A percentile compares a stretch with the other conserved stretches of the same genome.
Evolutionary conservation across 1,284 basidiomycete genomes (phyloP).

Genomic region (Gomphus sp.): DNA sequence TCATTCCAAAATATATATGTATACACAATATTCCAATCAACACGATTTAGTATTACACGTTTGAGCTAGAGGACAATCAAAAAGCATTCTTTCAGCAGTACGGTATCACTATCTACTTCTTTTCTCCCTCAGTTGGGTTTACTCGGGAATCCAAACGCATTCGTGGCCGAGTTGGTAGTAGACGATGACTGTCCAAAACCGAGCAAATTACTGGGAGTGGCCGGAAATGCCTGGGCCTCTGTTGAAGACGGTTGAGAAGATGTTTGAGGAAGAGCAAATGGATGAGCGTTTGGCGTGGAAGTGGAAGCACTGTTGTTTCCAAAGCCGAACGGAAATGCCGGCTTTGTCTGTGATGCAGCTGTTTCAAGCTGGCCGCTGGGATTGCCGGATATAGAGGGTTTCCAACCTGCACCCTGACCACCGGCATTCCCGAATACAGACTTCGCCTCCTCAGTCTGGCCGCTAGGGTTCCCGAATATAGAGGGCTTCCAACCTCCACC

Average conservation of each 20-base stretch:
- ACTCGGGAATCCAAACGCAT: neutral
- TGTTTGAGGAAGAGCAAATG: neutral
- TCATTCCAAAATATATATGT: neutral
- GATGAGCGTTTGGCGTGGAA: neutral
- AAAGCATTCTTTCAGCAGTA: too few species aligned
- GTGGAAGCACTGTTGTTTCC: conserved; percentile 1
- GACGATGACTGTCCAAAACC: neutral
- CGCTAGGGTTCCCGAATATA: neutral
- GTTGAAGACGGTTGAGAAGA: neutral
- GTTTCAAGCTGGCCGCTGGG: neutral
- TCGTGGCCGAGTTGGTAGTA: neutral
- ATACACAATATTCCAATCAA: neutral
- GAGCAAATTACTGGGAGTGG: neutral
- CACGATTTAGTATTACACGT: neutral
- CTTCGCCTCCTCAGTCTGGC: neutral
- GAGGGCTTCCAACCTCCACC: too few species aligned
- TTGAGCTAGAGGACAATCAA: neutral
- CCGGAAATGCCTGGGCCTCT: neutral
- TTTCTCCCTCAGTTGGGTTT: neutral
- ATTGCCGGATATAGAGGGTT: neutral
- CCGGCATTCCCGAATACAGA: too few species aligned
- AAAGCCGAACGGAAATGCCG: conserved; percentile 12
- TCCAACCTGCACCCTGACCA: too few species aligned
- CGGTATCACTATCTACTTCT: neutral
- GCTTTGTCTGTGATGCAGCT: conserved; percentile 1